phyloP scores from a whole-genome alignment of 2,329 filamentous ascomycete species.

The Ceratocystis papillata region DNA sequence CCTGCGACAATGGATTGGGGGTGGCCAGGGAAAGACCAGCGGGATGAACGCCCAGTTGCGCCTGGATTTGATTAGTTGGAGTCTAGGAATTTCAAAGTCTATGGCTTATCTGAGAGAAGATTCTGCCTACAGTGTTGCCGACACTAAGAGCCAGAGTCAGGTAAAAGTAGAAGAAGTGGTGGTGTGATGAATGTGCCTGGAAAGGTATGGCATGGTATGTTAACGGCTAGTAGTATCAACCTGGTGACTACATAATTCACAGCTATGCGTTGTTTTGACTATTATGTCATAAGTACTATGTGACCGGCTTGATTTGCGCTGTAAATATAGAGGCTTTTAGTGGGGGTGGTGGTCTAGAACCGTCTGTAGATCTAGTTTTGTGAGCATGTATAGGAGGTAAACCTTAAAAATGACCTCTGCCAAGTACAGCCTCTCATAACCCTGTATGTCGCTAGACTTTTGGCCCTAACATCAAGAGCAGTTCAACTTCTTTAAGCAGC shows the following conservation, averaged over 20 bases:
- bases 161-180: neutral
- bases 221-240: neutral
- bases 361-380: no score
- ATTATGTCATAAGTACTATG: neutral
- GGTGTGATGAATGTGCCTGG: neutral
- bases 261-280: conserved; percentile 7
- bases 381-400: no score
- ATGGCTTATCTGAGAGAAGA: conserved; percentile 51
- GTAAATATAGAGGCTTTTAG: neutral
- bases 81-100: conserved; percentile 45
- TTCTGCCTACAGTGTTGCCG: conserved; percentile 50
- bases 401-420: no score
- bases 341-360: neutral
- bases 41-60: conserved; percentile 44
- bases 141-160: conserved; percentile 31
- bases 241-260: conserved; percentile 9
- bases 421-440: neutral
- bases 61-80: conserved; percentile 45
- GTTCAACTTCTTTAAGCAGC: neutral
- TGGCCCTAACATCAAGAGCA: neutral
- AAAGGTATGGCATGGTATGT: neutral
- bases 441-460: neutral
- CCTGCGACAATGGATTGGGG: conserved; percentile 52
- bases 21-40: conserved; percentile 40
- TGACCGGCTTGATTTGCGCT: neutral